Conservation (phyloP, 2,329 filamentous ascomycete species). For the Dactylellina sp. region DNA sequence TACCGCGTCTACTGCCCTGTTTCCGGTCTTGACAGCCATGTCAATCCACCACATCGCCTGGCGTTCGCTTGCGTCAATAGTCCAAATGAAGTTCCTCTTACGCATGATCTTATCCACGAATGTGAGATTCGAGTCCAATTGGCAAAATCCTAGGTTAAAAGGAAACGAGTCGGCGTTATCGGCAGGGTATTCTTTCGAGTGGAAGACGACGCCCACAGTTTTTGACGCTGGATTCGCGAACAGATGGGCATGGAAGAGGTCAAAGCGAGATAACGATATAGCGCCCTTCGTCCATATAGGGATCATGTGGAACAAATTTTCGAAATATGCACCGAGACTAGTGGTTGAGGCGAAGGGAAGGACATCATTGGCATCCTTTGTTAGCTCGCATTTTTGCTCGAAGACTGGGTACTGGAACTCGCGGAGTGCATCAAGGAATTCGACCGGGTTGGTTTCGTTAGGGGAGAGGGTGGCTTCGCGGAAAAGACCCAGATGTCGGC, state of each 20-base stretch:
- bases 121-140: constrained; percentile 20
- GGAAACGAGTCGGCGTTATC: constrained; percentile 27
- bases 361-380: constrained; percentile 36
- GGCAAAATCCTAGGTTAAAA: constrained; percentile 44
- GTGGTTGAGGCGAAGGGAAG: constrained; percentile 22
- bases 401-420: constrained; percentile 38
- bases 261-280: constrained; percentile 40
- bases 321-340: constrained; percentile 24
- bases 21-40: constrained; percentile 30
- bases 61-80: constrained; percentile 19
- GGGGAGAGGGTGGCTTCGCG: constrained; percentile 15
- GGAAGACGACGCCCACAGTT: constrained; percentile 25
- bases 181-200: constrained; percentile 48
- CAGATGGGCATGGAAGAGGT: constrained; percentile 48
- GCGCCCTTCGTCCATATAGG: constrained; percentile 27
- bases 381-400: constrained; percentile 24
- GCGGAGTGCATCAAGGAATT: constrained; percentile 24
- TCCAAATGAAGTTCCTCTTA: constrained; percentile 43
- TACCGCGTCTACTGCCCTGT: constrained; percentile 17
- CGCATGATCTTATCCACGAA: constrained; percentile 36
- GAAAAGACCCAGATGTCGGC: constrained; percentile 16
- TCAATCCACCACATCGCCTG: constrained; percentile 40
- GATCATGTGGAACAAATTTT: constrained; percentile 30
- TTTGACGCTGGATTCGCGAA: constrained; percentile 25
- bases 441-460: constrained; percentile 11